phyloP scores from a whole-genome alignment of 106 monocot species.

The Dendrobium catenatum region DNA sequence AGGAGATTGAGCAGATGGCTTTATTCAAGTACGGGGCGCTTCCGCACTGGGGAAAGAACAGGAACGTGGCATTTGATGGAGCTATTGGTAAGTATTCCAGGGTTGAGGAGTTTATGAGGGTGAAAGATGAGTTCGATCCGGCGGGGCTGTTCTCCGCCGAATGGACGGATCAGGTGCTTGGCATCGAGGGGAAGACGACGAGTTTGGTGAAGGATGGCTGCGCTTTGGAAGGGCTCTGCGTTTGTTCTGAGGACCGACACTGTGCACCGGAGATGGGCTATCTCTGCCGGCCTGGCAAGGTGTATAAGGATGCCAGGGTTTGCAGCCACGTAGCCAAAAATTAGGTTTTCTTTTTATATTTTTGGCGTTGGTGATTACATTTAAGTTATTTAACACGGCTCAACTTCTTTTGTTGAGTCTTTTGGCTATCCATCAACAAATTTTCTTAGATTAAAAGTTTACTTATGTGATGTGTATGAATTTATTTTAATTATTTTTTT shows the following conservation, averaged over 20 bases:
- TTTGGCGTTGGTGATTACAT: too few relatives aligned
- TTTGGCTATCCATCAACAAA: too few relatives aligned
- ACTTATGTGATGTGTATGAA: too few relatives aligned
- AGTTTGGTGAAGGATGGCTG: conserved; percentile 39
- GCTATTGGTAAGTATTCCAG: conserved; percentile 32
- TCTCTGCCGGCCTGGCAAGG: conserved; percentile 13
- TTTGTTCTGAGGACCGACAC: conserved; percentile 13
- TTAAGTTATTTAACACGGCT: too few relatives aligned
- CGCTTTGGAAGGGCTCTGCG: conserved; percentile 31
- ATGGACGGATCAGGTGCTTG: conserved; percentile 67
- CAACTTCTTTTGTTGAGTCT: too few relatives aligned
- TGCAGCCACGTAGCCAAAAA: not conserved
- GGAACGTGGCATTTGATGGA: conserved; percentile 48
- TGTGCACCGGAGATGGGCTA: conserved; percentile 15
- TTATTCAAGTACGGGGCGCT: conserved; percentile 60
- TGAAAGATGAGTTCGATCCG: conserved; percentile 45
- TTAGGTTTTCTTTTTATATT: not conserved
- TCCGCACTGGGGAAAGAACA: conserved; percentile 82
- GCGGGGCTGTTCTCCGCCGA: conserved; percentile 52
- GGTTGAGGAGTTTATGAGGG: conserved; percentile 23
- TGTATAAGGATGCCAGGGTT: conserved; percentile 14
- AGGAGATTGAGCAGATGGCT: conserved; percentile 87
- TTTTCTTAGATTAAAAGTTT: too few relatives aligned
- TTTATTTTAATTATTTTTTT: too few relatives aligned
- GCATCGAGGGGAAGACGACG: conserved; percentile 33